Evolutionary conservation across 176 grass and related monocot species (phyloP).

Genomic region (Oryza punctata): DNA sequence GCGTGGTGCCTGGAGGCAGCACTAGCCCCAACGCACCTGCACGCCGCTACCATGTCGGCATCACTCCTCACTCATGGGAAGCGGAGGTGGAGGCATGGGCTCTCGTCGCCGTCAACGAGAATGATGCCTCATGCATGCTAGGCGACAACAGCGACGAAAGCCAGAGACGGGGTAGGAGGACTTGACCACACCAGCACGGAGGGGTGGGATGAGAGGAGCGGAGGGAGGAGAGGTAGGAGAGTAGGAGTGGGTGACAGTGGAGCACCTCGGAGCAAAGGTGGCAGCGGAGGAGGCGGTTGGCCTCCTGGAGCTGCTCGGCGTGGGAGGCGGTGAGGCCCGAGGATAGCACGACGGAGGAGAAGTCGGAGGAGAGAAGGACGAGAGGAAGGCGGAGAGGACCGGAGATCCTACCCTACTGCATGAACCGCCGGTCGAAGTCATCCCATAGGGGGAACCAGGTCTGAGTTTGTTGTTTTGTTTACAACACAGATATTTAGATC

Average conservation of each 20-base stretch:
- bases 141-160: no score
- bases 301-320: constrained; percentile 85
- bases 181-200: no score
- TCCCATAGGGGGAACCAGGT: constrained; percentile 50
- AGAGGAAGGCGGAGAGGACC: constrained; percentile 92
- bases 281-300: constrained; percentile 70
- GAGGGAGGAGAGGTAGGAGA: constrained; percentile 84
- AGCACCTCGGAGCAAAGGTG: constrained; percentile 88
- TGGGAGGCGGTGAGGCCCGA: constrained; percentile 79
- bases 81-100: no score
- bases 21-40: no score
- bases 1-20: no score
- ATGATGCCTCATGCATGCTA: no score
- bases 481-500: neutral
- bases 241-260: constrained; percentile 72
- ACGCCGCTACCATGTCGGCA: no score
- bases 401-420: constrained; percentile 79
- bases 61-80: no score
- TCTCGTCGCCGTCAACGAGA: no score
- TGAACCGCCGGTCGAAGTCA: constrained; percentile 50
- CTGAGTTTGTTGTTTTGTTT: constrained; percentile 18
- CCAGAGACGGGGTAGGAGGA: no score
- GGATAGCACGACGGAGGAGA: constrained; percentile 88
- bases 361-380: constrained; percentile 67
- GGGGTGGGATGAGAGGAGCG: constrained; percentile 74